Evolutionary conservation across 2,329 filamentous ascomycete genomes (phyloP).

Genomic region (Emmonsiellopsis sp.): DNA sequence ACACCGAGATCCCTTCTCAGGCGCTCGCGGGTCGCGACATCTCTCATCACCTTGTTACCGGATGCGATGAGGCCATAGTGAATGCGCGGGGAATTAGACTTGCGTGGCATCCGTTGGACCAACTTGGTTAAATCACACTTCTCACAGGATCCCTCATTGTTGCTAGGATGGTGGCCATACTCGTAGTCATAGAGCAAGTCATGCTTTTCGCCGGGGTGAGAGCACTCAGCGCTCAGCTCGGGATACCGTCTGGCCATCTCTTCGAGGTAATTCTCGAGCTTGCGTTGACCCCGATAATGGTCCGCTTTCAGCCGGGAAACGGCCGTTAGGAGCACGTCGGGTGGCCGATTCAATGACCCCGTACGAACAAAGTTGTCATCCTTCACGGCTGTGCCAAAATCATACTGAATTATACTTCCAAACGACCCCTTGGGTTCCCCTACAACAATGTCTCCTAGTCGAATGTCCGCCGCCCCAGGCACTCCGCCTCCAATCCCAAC

Average conservation of each 20-base stretch:
- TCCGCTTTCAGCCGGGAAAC: background rate
- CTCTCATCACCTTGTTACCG: background rate
- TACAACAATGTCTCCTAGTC: background rate
- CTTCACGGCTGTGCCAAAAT: background rate
- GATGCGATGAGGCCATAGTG: background rate
- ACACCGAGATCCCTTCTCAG: slow-evolving; percentile 1
- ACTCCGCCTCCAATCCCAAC: background rate
- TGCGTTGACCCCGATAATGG: background rate
- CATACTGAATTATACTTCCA: background rate
- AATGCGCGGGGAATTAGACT: background rate
- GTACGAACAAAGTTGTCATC: background rate
- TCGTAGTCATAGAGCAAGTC: background rate
- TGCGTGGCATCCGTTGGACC: background rate
- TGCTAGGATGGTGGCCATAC: background rate
- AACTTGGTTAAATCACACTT: background rate
- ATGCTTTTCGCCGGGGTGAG: background rate
- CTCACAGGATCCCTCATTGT: background rate
- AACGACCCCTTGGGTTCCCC: background rate
- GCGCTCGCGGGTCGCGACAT: background rate
- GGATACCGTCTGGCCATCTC: too few species aligned
- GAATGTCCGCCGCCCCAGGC: background rate
- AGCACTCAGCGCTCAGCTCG: too few species aligned
- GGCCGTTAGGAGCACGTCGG: background rate
- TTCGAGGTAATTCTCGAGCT: background rate
- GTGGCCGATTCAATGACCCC: background rate